These are phyloP conservation scores for Dictyostelium capitatum DNA, from an alignment of 78 protist species.

Conservation along the genomic window DNA sequence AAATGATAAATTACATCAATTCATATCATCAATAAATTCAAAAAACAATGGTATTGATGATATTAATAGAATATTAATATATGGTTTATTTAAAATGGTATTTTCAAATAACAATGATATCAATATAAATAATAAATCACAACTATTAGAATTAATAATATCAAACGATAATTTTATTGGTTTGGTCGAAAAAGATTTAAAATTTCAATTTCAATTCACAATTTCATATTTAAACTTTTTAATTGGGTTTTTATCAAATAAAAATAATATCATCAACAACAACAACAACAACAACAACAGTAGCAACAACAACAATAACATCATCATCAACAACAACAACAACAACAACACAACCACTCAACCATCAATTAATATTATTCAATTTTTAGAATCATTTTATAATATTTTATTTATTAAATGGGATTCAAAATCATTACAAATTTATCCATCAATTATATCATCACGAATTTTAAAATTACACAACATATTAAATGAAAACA, in stretches of 20 bases:
- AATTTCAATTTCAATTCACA: slow-evolving; percentile 2
- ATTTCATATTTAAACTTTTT: neutral
- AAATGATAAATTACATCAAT: neutral
- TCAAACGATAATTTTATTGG: neutral
- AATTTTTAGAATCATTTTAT: slow-evolving; percentile 16
- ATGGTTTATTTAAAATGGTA: neutral
- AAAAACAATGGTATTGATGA: neutral
- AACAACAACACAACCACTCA: neutral
- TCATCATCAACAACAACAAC: neutral
- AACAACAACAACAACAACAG: neutral
- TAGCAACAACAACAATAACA: neutral
- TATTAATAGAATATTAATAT: neutral
- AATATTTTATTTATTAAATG: neutral
- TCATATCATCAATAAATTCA: neutral
- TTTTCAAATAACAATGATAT: neutral
- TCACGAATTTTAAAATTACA: neutral
- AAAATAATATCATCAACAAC: neutral
- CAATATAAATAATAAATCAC: neutral
- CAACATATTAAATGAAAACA: neutral
- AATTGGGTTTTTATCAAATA: neutral
- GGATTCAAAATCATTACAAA: neutral
- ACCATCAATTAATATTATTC: neutral
- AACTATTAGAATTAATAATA: neutral
- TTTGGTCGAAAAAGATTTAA: neutral
- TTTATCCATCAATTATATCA: neutral